These are phyloP conservation scores for Nitzschia palea DNA, from an alignment of 108 stramenopile species.

Conservation along the genomic window DNA sequence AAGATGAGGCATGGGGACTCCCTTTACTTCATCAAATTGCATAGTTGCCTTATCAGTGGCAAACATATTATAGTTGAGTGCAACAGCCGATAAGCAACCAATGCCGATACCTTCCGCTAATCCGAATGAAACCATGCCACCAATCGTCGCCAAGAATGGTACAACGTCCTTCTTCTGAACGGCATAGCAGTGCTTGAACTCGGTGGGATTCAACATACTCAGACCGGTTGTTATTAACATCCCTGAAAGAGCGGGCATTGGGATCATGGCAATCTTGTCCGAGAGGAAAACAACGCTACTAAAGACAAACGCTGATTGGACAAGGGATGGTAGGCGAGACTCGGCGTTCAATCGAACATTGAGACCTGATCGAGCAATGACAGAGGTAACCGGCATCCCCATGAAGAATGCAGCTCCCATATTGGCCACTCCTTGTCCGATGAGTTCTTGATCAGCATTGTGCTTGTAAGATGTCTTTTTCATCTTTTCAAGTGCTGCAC, in stretches of 20 bases:
- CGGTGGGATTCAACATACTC: constrained; percentile 29
- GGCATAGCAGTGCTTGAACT: constrained; percentile 39
- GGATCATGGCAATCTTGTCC: constrained; percentile 22
- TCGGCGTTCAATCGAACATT: constrained; percentile 32
- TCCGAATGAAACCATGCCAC: constrained; percentile 40
- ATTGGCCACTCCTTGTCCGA: constrained; percentile 44
- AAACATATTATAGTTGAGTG: constrained; percentile 25
- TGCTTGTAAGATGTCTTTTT: constrained; percentile 39
- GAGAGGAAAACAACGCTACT: constrained; percentile 29
- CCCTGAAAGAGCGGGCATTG: constrained; percentile 32
- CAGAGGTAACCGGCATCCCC: constrained; percentile 44
- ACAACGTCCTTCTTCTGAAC: constrained; percentile 24
- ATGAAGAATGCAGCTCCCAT: constrained; percentile 35
- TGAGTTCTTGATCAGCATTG: constrained; percentile 40
- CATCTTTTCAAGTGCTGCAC: constrained; percentile 45
- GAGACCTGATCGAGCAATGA: constrained; percentile 44
- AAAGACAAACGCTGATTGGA: constrained; percentile 43
- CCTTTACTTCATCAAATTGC: constrained; percentile 7
- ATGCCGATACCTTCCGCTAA: constrained; percentile 45
- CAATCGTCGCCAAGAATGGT: constrained; percentile 35
- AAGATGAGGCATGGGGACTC: neutral
- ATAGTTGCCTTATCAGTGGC: constrained; percentile 3
- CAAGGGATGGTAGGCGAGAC: constrained; percentile 29
- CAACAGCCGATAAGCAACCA: constrained; percentile 30
- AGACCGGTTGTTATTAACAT: constrained; percentile 30